Conservation (phyloP, 176 grass and related monocot genomes). For the Musa beccarii region DNA sequence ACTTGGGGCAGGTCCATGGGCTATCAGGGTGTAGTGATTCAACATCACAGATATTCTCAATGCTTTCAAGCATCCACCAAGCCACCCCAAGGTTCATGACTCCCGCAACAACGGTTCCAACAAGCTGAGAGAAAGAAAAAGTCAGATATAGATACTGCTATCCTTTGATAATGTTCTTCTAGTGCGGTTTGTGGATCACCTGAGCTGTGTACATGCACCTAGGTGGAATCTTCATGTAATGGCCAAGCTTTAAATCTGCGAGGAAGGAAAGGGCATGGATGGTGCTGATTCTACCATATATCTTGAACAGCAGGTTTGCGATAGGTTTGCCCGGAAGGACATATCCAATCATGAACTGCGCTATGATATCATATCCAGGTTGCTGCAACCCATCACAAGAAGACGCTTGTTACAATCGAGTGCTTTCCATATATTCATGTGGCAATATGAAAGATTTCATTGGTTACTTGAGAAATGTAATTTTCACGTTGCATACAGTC, state of each 20-base stretch:
- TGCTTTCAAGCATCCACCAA: constrained; percentile 97
- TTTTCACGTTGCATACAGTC: neutral
- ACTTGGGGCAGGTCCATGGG: constrained; percentile 98
- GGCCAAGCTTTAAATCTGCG: constrained; percentile 97
- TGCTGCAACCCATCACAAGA: constrained; percentile 33
- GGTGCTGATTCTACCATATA: constrained; percentile 96
- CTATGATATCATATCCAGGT: constrained; percentile 98
- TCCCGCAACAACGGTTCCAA: constrained; percentile 85
- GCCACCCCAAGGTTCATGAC: constrained; percentile 90
- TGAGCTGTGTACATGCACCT: constrained; percentile 98
- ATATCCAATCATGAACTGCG: constrained; percentile 97
- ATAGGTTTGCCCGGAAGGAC: constrained; percentile 91
- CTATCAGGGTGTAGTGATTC: constrained; percentile 86
- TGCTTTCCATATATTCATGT: neutral
- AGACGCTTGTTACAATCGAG: neutral
- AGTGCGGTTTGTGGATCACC: constrained; percentile 21
- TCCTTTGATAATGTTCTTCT: neutral
- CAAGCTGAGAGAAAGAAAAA: constrained; percentile 42
- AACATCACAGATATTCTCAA: constrained; percentile 93
- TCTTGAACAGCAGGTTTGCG: constrained; percentile 97
- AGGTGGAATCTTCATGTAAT: constrained; percentile 99
- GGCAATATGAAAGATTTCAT: neutral
- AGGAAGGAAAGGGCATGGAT: constrained; percentile 97
- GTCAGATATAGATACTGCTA: neutral
- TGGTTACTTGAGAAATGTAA: neutral